Evolutionary conservation across 2,329 filamentous ascomycete species (phyloP).

Genomic region (Fusarium sp.): DNA sequence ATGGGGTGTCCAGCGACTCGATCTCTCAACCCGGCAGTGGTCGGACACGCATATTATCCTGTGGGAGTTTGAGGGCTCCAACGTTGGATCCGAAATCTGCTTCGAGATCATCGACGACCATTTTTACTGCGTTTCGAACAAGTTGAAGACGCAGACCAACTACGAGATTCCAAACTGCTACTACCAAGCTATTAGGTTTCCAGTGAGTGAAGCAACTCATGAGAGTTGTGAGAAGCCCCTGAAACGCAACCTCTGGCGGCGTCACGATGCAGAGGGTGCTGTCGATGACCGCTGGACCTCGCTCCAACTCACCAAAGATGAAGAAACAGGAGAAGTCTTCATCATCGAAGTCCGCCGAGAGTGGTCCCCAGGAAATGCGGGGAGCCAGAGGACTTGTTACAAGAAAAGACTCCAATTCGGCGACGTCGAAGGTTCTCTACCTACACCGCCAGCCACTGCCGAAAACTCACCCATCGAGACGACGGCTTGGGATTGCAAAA

Average conservation of each 20-base stretch:
- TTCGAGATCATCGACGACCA: conserved; percentile 76
- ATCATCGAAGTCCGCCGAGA: conserved; percentile 78
- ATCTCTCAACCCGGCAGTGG: conserved; percentile 57
- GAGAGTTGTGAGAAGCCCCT: conserved; percentile 52
- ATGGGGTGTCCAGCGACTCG: conserved; percentile 71
- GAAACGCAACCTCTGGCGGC: conserved; percentile 67
- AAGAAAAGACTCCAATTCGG: conserved; percentile 63
- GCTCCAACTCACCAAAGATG: conserved; percentile 71
- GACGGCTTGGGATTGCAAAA: conserved; percentile 53
- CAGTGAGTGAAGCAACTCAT: conserved; percentile 59
- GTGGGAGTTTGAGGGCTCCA: conserved; percentile 70
- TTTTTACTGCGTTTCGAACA: conserved; percentile 78
- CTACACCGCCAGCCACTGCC: conserved; percentile 7
- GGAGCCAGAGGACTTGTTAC: conserved; percentile 75
- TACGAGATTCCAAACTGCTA: conserved; percentile 76
- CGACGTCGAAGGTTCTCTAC: neutral
- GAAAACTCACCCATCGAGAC: neutral
- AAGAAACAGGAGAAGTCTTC: conserved; percentile 66
- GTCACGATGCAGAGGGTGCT: conserved; percentile 75
- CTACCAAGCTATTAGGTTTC: conserved; percentile 76
- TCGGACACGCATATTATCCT: conserved; percentile 62
- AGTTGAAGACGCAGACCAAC: conserved; percentile 70
- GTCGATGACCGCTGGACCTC: conserved; percentile 82
- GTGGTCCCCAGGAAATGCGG: conserved; percentile 67
- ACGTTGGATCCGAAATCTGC: conserved; percentile 75